Percentiles rank a stretch among this genome's conserved stretches.
These are phyloP conservation scores for Heritiera fomes DNA, from an alignment of 345 rosid species.

Conservation along the genomic window DNA sequence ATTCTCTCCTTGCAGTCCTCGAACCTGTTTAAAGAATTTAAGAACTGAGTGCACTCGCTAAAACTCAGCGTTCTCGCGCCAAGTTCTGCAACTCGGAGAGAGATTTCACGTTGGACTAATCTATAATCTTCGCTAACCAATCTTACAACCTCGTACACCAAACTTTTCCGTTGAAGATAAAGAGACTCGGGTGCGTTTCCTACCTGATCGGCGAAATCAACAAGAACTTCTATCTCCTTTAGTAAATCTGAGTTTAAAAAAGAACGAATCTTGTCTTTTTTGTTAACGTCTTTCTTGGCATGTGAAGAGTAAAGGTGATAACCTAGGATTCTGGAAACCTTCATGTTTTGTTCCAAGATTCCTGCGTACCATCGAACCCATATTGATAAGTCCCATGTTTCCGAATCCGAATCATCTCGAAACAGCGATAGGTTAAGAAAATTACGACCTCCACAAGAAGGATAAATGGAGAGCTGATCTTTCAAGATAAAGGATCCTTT, in stretches of 20 bases:
- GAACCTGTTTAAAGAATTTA: conserved; percentile 28
- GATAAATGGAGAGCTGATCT: conserved; percentile 47
- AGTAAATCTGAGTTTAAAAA: conserved; percentile 35
- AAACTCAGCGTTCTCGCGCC: conserved; percentile 32
- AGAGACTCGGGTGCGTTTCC: conserved; percentile 43
- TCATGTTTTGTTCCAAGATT: conserved; percentile 45
- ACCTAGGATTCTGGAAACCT: conserved; percentile 44
- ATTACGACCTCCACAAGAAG: conserved; percentile 44
- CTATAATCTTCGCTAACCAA: conserved; percentile 54
- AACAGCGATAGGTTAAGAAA: conserved; percentile 49
- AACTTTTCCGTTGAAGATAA: conserved; percentile 42
- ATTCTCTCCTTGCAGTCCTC: conserved; percentile 45
- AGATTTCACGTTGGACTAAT: conserved; percentile 40
- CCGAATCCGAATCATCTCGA: conserved; percentile 36
- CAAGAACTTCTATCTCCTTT: conserved; percentile 40
- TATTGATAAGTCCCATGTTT: conserved; percentile 37
- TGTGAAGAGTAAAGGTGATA: conserved; percentile 28
- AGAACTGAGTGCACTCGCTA: conserved; percentile 39
- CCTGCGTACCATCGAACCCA: conserved; percentile 71
- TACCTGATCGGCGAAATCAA: conserved; percentile 30
- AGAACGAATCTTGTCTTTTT: conserved; percentile 22
- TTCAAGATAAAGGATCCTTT: conserved; percentile 43
- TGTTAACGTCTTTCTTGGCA: neutral
- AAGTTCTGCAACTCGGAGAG: conserved; percentile 42
- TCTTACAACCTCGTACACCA: conserved; percentile 51